These are phyloP conservation scores for Cichorium intybus DNA, from an alignment of 140 eudicot genomes.

Conservation along the genomic window DNA sequence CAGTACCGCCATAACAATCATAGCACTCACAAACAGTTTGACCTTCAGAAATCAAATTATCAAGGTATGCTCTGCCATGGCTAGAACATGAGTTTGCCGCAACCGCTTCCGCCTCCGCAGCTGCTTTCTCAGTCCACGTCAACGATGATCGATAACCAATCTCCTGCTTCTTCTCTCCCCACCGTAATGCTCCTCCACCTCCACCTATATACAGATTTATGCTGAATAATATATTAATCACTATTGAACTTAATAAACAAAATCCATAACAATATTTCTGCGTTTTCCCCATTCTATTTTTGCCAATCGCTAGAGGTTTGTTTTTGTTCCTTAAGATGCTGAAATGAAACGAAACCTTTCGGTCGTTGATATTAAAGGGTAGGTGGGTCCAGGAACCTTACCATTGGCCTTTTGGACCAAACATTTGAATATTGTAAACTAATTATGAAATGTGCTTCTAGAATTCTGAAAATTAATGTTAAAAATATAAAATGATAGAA, in stretches of 20 bases:
- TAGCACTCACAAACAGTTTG: constrained; percentile 67
- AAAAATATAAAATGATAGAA: no score
- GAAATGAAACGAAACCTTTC: not conserved
- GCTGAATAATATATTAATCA: constrained; percentile 31
- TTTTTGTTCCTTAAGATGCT: no score
- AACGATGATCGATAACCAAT: not conserved
- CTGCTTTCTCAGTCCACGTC: constrained; percentile 62
- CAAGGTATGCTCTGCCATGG: constrained; percentile 77
- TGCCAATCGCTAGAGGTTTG: not conserved
- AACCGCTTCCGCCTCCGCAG: constrained; percentile 71
- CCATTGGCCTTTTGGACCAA: not conserved
- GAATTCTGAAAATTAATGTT: not conserved
- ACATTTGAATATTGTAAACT: not conserved
- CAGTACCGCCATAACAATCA: constrained; percentile 53
- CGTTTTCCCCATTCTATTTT: not conserved
- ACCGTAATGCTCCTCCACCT: not conserved
- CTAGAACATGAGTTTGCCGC: constrained; percentile 64
- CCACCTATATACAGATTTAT: constrained; percentile 10
- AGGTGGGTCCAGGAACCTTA: not conserved
- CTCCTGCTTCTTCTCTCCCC: not conserved
- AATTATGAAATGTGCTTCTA: not conserved
- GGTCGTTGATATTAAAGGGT: not conserved
- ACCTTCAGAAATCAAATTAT: constrained; percentile 45
- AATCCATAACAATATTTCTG: constrained; percentile 17
- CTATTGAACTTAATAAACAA: constrained; percentile 30